Conservation (phyloP, 768 basidiomycete genomes). For the Amanita polypyramis region DNA sequence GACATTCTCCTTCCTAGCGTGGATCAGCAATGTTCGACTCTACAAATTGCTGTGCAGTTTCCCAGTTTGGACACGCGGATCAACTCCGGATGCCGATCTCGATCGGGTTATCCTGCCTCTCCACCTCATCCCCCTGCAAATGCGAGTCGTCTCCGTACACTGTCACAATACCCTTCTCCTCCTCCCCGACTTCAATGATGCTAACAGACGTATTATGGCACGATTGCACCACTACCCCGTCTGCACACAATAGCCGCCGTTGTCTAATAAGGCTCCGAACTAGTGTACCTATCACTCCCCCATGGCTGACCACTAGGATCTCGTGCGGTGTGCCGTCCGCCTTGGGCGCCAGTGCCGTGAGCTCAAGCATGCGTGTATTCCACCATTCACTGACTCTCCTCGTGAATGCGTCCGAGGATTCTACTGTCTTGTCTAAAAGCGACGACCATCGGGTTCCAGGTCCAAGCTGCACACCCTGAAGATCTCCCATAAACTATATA, state of each 20-base stretch:
- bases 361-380: constrained; percentile 30
- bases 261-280: constrained; percentile 36
- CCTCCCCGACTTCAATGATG: constrained; percentile 39
- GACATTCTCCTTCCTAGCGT: too few relatives aligned
- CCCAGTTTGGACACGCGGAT: not conserved
- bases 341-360: constrained; percentile 14
- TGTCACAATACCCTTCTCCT: constrained; percentile 29
- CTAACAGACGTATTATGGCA: constrained; percentile 51
- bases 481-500: constrained; percentile 51
- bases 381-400: constrained; percentile 56
- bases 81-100: constrained; percentile 14
- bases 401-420: constrained; percentile 29
- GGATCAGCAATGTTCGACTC: too few relatives aligned
- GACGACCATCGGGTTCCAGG: constrained; percentile 10
- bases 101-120: constrained; percentile 41
- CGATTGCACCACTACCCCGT: constrained; percentile 22
- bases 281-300: constrained; percentile 49
- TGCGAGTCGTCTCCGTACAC: constrained; percentile 49
- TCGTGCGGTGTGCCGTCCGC: constrained; percentile 19
- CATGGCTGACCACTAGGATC: constrained; percentile 58
- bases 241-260: constrained; percentile 24
- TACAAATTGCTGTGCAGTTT: not conserved
- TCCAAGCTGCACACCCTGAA: constrained; percentile 35
- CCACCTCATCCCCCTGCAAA: constrained; percentile 19
- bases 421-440: constrained; percentile 22